Evolutionary conservation across 305 asterid species (phyloP).

Genomic region (Galium porrigens): DNA sequence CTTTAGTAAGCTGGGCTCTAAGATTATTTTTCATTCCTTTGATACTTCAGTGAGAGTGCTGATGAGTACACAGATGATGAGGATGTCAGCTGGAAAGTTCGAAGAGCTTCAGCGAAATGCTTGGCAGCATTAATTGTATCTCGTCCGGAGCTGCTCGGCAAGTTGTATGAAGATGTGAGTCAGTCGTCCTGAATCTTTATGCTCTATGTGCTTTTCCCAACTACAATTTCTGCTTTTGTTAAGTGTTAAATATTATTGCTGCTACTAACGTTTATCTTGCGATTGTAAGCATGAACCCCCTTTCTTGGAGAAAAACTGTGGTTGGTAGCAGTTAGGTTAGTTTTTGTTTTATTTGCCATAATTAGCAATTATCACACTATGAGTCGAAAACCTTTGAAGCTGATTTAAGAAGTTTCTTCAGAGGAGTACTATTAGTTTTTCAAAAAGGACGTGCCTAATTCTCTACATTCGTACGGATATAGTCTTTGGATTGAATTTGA

Average conservation of each 20-base stretch:
- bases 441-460: background rate
- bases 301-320: background rate
- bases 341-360: background rate
- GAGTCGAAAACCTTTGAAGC: background rate
- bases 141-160: conserved; percentile 92
- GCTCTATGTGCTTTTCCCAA: background rate
- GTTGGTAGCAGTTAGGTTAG: background rate
- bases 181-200: background rate
- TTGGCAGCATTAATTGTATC: conserved; percentile 80
- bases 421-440: background rate
- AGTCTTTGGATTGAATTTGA: no score
- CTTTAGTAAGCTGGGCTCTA: conserved; percentile 14
- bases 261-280: background rate
- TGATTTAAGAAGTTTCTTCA: background rate
- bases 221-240: background rate
- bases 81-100: conserved; percentile 98
- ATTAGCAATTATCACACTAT: background rate
- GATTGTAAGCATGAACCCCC: background rate
- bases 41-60: conserved; percentile 74
- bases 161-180: conserved; percentile 74
- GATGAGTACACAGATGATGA: conserved; percentile 96
- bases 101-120: conserved; percentile 97
- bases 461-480: no score
- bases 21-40: conserved; percentile 20
- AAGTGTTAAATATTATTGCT: background rate